Base-by-base conservation (phyloP, 768 basidiomycete genomes). In the Macrolepiota dolichaula region DNA sequence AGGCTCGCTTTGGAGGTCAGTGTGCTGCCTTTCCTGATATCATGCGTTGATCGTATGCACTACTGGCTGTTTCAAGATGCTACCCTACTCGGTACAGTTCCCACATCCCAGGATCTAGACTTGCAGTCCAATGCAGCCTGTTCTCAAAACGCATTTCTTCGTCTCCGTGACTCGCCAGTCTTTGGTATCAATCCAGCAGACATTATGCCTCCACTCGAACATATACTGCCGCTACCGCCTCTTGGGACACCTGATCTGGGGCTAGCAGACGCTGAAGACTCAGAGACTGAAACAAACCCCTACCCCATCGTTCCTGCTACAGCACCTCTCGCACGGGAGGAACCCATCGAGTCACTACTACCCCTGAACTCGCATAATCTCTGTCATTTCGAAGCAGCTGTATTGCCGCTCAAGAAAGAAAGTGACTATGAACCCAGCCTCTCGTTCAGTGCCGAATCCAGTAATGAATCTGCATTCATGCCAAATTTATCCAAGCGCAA, bases 101-200 rank as follows among this genome's bases (percentile, higher is more conserved):
- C 51, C 13, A 17, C 13, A 6, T 17, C 2, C 40, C 29, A 22
- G 32, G 27, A 53, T 12, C 5, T 11, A 13, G 51, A 36, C 12
- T 17, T 60, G 24, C 59, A 60, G 22, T 53, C 59, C n/a, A 60
- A 53, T 25, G 38, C 51, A 4, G 51, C 51, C 32, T 44, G 51
- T 68, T 51, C 68, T 74, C 57, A 67, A 70, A 62, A 62, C 58
- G 58, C 67, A 68, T 25, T 71, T 69, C 3, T 51, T 10, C 51
- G 50, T 22, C 40, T 35, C 36, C 38, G 29, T 42, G 59, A 60
- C 13, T 60, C 37, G 55, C 67, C 37, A 63, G 63, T 64, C 27
- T 35, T 64, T 24, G 70, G 73, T 12, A 64, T 76, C 7, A 72
- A 76, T 51, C 75, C 74, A 12, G 68, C 71, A 12, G 71, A 73